Evolutionary conservation across 495 filamentous ascomycete genomes (phyloP).

Genomic region (Neurospora tetraspora): DNA sequence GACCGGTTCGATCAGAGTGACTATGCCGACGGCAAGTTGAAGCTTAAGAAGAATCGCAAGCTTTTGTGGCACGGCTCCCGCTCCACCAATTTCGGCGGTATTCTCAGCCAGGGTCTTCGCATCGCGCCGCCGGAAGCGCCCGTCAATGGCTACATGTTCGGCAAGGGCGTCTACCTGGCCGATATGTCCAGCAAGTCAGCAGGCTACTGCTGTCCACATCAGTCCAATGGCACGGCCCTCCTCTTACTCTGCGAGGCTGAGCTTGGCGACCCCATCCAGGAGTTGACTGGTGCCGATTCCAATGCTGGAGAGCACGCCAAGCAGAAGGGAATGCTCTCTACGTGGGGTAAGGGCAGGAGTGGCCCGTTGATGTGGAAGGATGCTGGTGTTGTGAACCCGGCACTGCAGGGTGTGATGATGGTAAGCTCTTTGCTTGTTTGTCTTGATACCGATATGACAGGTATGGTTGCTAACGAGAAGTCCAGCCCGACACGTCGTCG

Average conservation of each 20-base stretch:
- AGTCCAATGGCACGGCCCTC: slow-evolving; percentile 40
- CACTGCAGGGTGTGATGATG: slow-evolving; percentile 57
- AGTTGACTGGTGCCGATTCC: slow-evolving; percentile 42
- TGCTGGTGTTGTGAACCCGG: slow-evolving; percentile 50
- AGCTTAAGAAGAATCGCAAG: slow-evolving; percentile 42
- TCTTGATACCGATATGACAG: neutral
- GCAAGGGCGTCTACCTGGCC: slow-evolving; percentile 84
- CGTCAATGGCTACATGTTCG: slow-evolving; percentile 67
- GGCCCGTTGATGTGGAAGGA: slow-evolving; percentile 68
- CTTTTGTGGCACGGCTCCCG: slow-evolving; percentile 82
- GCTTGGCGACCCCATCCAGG: slow-evolving; percentile 60
- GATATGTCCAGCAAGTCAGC: slow-evolving; percentile 69
- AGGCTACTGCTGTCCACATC: slow-evolving; percentile 53
- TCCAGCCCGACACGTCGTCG: slow-evolving; percentile 36
- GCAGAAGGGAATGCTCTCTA: slow-evolving; percentile 49
- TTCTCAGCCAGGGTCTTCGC: slow-evolving; percentile 67
- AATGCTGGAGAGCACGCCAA: slow-evolving; percentile 54
- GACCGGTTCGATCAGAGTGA: slow-evolving; percentile 52
- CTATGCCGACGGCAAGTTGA: slow-evolving; percentile 19
- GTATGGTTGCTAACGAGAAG: neutral
- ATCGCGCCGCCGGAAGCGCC: slow-evolving; percentile 82
- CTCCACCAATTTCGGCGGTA: slow-evolving; percentile 50
- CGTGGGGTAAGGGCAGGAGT: slow-evolving; percentile 50
- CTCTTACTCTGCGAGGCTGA: slow-evolving; percentile 72
- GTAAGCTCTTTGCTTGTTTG: slow-evolving; percentile 17